phyloP scores from a whole-genome alignment of 2,329 filamentous ascomycete genomes.

The Aspergillus clavatus region DNA sequence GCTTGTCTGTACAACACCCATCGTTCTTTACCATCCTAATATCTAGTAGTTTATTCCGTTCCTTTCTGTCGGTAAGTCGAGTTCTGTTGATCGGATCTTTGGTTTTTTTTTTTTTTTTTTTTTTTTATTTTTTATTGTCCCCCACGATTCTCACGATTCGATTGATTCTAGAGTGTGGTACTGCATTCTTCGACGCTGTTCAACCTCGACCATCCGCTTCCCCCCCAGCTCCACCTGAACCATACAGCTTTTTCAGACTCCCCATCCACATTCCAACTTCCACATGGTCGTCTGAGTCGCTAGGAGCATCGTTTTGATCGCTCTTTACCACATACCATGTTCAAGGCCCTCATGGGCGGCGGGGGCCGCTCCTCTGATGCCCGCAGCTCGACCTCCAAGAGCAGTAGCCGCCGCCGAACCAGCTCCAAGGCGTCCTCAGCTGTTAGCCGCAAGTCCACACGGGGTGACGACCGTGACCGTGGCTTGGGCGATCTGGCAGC shows the following conservation, averaged over 20 bases:
- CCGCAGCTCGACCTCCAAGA: constrained; percentile 31
- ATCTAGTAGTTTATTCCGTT: too few species aligned
- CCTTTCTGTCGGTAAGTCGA: too few species aligned
- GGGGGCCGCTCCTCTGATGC: constrained; percentile 32
- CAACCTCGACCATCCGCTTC: neutral
- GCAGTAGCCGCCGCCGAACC: constrained; percentile 28
- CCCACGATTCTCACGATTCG: too few species aligned
- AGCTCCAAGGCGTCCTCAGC: constrained; percentile 30
- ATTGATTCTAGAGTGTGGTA: too few species aligned
- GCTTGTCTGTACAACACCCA: too few species aligned
- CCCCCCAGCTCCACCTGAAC: neutral
- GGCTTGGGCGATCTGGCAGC: constrained; percentile 33
- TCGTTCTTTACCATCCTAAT: too few species aligned
- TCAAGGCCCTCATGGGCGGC: constrained; percentile 37
- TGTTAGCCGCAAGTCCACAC: constrained; percentile 38
- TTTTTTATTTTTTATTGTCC: too few species aligned
- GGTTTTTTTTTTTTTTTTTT: too few species aligned
- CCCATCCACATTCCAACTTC: constrained; percentile 7
- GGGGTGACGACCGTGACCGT: constrained; percentile 45
- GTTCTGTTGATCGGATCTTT: too few species aligned
- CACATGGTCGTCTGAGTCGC: constrained; percentile 27
- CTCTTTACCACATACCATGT: constrained; percentile 32
- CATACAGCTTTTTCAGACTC: neutral
- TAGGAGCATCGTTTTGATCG: constrained; percentile 20
- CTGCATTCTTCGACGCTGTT: too few species aligned